Evolutionary conservation across 768 basidiomycete genomes (phyloP), one percentile per base, ranked within the genome.

Genomic region (Favolaschia claudopus): DNA sequence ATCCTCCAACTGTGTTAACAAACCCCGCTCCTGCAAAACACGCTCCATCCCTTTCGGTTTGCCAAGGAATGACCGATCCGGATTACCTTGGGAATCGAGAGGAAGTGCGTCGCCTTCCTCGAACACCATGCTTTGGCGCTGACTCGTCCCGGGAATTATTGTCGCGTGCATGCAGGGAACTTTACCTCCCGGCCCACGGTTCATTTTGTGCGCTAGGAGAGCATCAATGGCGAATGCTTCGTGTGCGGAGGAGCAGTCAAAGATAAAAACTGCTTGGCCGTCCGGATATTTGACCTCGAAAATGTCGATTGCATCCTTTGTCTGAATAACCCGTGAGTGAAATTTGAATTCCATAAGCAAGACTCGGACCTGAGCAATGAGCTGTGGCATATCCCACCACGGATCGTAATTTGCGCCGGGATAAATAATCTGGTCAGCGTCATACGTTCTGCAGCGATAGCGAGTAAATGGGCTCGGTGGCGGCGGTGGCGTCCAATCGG

Each of bases 201-300:
- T 72, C 67, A 70, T 72, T 2, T 69, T 65, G 25, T 67, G 63
- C 5, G 45, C 62, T 51, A 69, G 64, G 1, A 70, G 57, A 9
- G 70, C 65, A 45, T 72, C 65, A 10, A 58, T 50, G 24, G 67
- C 43, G 10, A 68, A 66, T 8, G 63, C 62, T 5, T 60, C 58
- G 31, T 72, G 62, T 5, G 68, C 63, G 0, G 55, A 71, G 1
- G 65, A 72, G 36, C 65, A 64, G 33, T 72, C 65, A 48, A 71
- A 71, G 14, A 65, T 46, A 22, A 66, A 70, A 29, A 67, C 44
- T 0, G 56, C 59, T 5, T 67, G 14, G 0, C 47, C 55, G 29
- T 62, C 53, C 6, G 61, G 68, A 38, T 63, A 58, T 20, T 63
- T 46, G 15, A 22, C 10, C 39, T 72, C 60, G 38, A 70, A 69